A percentile compares a stretch with the other conserved stretches of the same genome.
phyloP scores from a whole-genome alignment of 768 basidiomycete species.

The Gautieria morchelliformis region DNA sequence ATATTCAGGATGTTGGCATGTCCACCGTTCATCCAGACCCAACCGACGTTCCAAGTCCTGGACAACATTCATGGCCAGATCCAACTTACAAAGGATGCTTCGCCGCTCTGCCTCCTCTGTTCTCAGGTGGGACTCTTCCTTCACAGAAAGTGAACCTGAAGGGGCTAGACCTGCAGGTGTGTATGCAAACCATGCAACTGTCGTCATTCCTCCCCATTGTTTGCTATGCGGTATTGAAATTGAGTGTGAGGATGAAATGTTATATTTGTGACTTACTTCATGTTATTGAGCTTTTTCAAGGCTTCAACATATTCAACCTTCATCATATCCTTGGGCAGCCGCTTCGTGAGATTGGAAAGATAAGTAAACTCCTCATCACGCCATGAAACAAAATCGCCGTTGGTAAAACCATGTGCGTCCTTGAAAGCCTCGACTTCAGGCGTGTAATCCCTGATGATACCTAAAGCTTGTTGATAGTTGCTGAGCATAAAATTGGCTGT shows the following conservation, averaged over 20 bases:
- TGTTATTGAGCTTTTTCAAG: background rate
- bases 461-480: slow-evolving; percentile 1
- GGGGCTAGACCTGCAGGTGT: background rate
- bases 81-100: background rate
- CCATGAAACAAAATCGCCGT: background rate
- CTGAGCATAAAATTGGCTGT: background rate
- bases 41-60: slow-evolving; percentile 9
- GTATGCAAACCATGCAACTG: background rate
- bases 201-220: background rate
- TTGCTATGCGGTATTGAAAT: too few species aligned
- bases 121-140: background rate
- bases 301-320: slow-evolving; percentile 1
- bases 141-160: background rate
- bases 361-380: too few species aligned
- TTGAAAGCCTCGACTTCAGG: background rate
- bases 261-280: background rate
- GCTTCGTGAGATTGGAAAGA: background rate
- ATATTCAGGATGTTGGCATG: slow-evolving; percentile 7
- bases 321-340: background rate
- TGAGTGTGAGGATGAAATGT: background rate
- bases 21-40: slow-evolving; percentile 13
- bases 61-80: background rate
- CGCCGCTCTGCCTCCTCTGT: background rate
- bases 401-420: too few species aligned
- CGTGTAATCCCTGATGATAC: background rate